Evolutionary conservation across 768 basidiomycete species (phyloP).

Genomic region (Mrakia frigida): DNA sequence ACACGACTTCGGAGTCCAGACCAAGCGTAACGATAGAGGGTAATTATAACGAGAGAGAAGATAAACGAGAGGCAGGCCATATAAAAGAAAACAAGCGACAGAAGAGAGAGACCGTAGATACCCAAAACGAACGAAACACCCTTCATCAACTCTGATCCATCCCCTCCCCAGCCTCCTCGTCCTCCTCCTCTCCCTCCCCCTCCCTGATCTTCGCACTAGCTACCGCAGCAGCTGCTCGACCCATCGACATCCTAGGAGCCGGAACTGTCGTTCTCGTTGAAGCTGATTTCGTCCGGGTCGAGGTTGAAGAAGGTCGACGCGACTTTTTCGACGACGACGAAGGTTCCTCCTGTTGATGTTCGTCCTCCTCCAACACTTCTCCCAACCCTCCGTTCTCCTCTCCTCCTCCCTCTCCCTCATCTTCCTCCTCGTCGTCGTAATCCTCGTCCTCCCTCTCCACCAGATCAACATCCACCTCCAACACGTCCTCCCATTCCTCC

Average conservation of each 20-base stretch:
- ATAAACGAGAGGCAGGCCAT: no score
- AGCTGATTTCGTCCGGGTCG: background rate
- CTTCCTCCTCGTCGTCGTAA: background rate
- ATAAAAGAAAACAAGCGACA: background rate
- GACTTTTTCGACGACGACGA: background rate
- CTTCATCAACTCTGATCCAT: background rate
- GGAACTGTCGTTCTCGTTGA: background rate
- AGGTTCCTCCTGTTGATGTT: conserved; percentile 50
- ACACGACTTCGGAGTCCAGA: no score
- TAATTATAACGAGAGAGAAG: no score
- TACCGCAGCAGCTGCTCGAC: background rate
- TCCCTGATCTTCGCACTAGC: background rate
- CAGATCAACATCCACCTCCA: conserved; percentile 45
- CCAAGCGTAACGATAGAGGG: no score
- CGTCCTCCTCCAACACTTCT: conserved; percentile 53
- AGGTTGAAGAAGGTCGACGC: background rate
- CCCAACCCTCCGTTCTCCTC: background rate
- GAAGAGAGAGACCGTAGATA: background rate
- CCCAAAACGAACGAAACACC: background rate
- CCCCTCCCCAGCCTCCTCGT: background rate
- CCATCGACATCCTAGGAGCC: background rate
- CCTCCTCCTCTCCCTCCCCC: background rate
- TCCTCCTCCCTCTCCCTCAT: background rate
- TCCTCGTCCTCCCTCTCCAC: conserved; percentile 21
- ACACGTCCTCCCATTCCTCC: conserved; percentile 42